Evolutionary conservation across 2,329 filamentous ascomycete species (phyloP).

Genomic region (Pseudogymnoascus sp.): DNA sequence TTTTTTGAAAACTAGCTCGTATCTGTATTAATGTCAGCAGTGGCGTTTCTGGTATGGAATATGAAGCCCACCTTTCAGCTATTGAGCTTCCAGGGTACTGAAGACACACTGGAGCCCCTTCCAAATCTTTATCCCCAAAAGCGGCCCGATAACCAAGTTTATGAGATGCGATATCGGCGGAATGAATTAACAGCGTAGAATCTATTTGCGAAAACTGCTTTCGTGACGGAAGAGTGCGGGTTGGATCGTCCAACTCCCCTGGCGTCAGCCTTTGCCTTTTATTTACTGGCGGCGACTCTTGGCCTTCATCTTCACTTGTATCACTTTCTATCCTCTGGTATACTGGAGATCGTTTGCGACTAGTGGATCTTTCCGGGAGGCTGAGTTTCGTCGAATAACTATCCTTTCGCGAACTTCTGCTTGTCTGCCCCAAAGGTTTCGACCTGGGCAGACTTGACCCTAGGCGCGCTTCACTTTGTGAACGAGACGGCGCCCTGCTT

Average conservation of each 20-base stretch:
- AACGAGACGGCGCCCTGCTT: not conserved
- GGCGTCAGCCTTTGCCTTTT: slow-evolving; percentile 9
- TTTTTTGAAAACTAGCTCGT: slow-evolving; percentile 69
- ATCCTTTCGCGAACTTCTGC: not conserved
- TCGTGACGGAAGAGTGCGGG: slow-evolving; percentile 21
- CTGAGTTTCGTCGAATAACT: slow-evolving; percentile 4
- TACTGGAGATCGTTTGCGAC: slow-evolving; percentile 16
- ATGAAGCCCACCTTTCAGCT: slow-evolving; percentile 52
- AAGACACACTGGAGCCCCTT: slow-evolving; percentile 55
- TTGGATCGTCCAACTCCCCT: slow-evolving; percentile 17
- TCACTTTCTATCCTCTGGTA: slow-evolving; percentile 17
- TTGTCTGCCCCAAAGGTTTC: not conserved
- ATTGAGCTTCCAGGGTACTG: slow-evolving; percentile 75
- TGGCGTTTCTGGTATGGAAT: not conserved
- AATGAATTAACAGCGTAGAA: slow-evolving; percentile 41
- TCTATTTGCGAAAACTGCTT: slow-evolving; percentile 23
- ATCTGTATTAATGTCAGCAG: slow-evolving; percentile 35
- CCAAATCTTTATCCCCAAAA: slow-evolving; percentile 36
- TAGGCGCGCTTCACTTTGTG: slow-evolving; percentile 7
- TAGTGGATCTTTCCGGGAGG: not conserved
- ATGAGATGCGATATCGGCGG: slow-evolving; percentile 47
- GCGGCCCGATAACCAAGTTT: slow-evolving; percentile 44
- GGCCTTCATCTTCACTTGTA: slow-evolving; percentile 10
- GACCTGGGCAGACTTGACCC: not conserved
- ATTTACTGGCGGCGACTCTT: slow-evolving; percentile 11